Evolutionary conservation across 805 yeast species (phyloP), one percentile per base, ranked within the genome.

Genomic region (Candida maltosa): DNA sequence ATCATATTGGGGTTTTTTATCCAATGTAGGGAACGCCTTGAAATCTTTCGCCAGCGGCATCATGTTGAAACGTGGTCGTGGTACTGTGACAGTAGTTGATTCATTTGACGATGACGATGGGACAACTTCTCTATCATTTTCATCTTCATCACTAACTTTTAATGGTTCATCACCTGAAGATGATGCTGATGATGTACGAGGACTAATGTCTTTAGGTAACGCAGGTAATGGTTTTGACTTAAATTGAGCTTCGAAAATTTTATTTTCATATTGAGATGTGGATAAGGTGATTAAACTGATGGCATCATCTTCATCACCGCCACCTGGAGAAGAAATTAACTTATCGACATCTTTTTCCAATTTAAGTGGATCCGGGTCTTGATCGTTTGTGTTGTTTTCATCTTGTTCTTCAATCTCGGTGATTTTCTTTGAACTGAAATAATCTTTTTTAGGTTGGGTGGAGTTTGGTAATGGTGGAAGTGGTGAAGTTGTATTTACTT

Each of bases 241-340:
- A 44, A 65, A 66, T 45, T 66, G 71, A 1, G 65, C 51, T 32
- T 60, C 44, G 47, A 66, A 65, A 14, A 66, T 47, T 15, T 49
- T 51, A 36, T 62, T 60, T 27, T 65, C 69, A 30, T 62, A 66
- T 33, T 64, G 69, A 5, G 58, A 38, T 1, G 71, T 65, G 6
- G 69, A 52, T 6, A 66, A 42, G 0, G 73, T 66, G 3, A 49
- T 34, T 2, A 66, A 32, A 38, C 67, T 59, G 5, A 48, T 31
- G 16, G 35, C 45, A 39, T 62, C 69, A 18, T 41, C 39, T n/a
- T n/a, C n/a, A n/a, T n/a, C n/a, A n/a, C n/a, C n/a, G n/a, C n/a
- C n/a, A n/a, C n/a, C n/a, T n/a, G n/a, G n/a, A n/a, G n/a, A n/a
- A n/a, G n/a, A n/a, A n/a, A n/a, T n/a, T n/a, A n/a, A n/a, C n/a